Conservation (phyloP, 2,329 filamentous ascomycete genomes). For the Rhynchosporium secalis region DNA sequence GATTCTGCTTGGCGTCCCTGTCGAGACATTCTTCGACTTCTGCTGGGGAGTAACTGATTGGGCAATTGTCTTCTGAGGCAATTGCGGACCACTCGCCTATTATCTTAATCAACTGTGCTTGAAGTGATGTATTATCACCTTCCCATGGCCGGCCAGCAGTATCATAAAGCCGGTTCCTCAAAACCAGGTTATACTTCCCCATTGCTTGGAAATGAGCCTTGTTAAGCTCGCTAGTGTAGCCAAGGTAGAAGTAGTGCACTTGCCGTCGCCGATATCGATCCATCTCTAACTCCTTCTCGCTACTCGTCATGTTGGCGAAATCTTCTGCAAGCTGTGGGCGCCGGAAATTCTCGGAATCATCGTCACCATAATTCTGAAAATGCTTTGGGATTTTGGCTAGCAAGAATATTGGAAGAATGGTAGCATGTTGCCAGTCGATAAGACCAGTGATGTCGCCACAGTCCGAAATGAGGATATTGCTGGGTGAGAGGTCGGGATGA, state of each 20-base stretch:
- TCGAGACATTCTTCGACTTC: constrained; percentile 26
- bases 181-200: constrained; percentile 24
- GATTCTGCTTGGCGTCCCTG: constrained; percentile 27
- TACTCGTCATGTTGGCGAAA: constrained; percentile 24
- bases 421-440: constrained; percentile 40
- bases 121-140: constrained; percentile 30
- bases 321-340: constrained; percentile 24
- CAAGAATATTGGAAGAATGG: constrained; percentile 37
- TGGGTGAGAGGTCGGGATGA: constrained; percentile 33
- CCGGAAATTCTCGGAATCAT: constrained; percentile 29
- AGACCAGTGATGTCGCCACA: constrained; percentile 35
- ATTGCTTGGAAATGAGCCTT: constrained; percentile 27
- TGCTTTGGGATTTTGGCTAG: constrained; percentile 39
- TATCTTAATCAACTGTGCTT: constrained; percentile 28
- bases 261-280: constrained; percentile 28
- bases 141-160: constrained; percentile 28
- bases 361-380: constrained; percentile 42
- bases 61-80: constrained; percentile 22
- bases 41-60: constrained; percentile 24
- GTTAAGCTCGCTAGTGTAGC: constrained; percentile 25
- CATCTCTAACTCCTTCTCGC: constrained; percentile 28
- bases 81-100: constrained; percentile 27
- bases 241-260: constrained; percentile 30
- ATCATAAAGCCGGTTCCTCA: constrained; percentile 29
- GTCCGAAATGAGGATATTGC: constrained; percentile 39